These are phyloP conservation scores for Monascus ruber DNA, from an alignment of 2,329 filamentous ascomycete genomes.

Conservation along the genomic window DNA sequence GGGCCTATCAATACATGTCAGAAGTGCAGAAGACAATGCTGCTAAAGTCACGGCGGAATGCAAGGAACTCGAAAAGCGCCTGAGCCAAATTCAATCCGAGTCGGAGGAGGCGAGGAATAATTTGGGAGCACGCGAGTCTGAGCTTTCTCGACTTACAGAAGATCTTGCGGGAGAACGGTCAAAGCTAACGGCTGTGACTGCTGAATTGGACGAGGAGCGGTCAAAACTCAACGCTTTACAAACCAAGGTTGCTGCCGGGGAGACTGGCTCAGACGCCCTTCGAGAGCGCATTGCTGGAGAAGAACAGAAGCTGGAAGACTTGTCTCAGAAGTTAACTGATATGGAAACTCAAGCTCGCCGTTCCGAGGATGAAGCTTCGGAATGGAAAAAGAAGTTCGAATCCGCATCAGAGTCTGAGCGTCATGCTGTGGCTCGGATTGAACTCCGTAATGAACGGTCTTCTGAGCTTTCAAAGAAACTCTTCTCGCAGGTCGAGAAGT, in stretches of 20 bases:
- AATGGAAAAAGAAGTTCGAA: slow-evolving; percentile 51
- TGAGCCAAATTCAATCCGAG: slow-evolving; percentile 48
- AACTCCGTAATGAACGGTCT: slow-evolving; percentile 59
- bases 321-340: slow-evolving; percentile 61
- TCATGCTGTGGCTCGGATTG: slow-evolving; percentile 43
- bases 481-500: slow-evolving; percentile 70
- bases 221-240: slow-evolving; percentile 58
- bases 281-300: slow-evolving; percentile 65
- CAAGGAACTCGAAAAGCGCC: slow-evolving; percentile 45
- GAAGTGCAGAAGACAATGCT: slow-evolving; percentile 49
- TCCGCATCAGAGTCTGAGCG: slow-evolving; percentile 19
- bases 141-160: slow-evolving; percentile 44
- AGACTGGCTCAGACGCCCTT: slow-evolving; percentile 70
- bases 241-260: slow-evolving; percentile 64
- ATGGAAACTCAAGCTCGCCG: slow-evolving; percentile 65
- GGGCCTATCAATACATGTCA: slow-evolving; percentile 49
- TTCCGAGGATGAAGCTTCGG: slow-evolving; percentile 63
- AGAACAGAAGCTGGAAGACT: slow-evolving; percentile 55
- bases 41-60: slow-evolving; percentile 53
- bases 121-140: slow-evolving; percentile 42
- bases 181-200: slow-evolving; percentile 34
- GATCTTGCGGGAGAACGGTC: slow-evolving; percentile 38
- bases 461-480: slow-evolving; percentile 77
- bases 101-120: slow-evolving; percentile 44
- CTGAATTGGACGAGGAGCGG: slow-evolving; percentile 54